Conservation (phyloP, 345 rosid genomes). For the Salix udensis region DNA sequence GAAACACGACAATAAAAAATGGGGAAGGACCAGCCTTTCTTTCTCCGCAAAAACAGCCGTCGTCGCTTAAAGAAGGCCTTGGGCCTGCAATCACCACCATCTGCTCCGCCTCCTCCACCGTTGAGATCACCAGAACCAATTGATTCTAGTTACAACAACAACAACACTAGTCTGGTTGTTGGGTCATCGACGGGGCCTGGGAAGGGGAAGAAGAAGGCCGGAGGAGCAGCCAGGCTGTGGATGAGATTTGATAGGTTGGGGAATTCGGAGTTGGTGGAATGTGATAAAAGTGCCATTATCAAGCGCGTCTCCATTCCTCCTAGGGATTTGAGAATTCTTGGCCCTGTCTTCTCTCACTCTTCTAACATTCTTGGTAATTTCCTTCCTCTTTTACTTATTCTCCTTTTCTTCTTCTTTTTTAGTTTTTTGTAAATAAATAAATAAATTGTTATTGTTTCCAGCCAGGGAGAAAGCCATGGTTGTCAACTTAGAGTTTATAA, state of each 20-base stretch:
- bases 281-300: slow-evolving; percentile 73
- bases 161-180: background rate
- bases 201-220: slow-evolving; percentile 83
- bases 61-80: slow-evolving; percentile 15
- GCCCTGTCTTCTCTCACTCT: slow-evolving; percentile 87
- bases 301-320: slow-evolving; percentile 74
- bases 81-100: background rate
- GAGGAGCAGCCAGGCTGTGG: slow-evolving; percentile 85
- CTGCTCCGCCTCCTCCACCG: slow-evolving; percentile 12
- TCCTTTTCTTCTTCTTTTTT: background rate
- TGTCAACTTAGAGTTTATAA: slow-evolving; percentile 76
- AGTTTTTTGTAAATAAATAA: background rate
- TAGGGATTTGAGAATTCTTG: slow-evolving; percentile 90
- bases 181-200: slow-evolving; percentile 21
- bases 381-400: background rate
- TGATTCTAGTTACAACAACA: background rate
- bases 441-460: slow-evolving; percentile 22
- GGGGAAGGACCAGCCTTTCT: slow-evolving; percentile 15
- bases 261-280: slow-evolving; percentile 71
- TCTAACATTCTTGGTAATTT: slow-evolving; percentile 69
- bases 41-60: background rate
- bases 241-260: slow-evolving; percentile 83
- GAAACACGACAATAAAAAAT: background rate
- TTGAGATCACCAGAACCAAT: slow-evolving; percentile 10
- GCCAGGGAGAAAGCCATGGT: slow-evolving; percentile 91